A percentile compares a stretch with the other conserved stretches of the same genome.
Evolutionary conservation across 2,329 filamentous ascomycete genomes (phyloP).

Genomic region (Colletotrichum orchidophilum): DNA sequence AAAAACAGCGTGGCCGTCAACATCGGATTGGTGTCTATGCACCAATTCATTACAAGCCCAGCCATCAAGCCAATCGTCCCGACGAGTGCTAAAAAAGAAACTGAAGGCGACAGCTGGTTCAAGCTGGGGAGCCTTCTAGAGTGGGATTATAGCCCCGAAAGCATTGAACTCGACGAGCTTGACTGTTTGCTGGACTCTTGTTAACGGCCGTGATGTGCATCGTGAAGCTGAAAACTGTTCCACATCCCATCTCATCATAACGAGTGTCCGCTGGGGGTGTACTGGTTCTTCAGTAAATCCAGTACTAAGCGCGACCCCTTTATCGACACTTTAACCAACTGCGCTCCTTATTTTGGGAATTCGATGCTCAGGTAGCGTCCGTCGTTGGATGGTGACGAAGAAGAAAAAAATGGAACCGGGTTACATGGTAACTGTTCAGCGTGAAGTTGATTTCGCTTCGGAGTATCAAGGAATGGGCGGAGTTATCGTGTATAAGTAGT

Average conservation of each 20-base stretch:
- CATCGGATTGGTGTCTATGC: slow-evolving; percentile 41
- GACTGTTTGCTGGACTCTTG: slow-evolving; percentile 85
- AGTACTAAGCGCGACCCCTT: background rate
- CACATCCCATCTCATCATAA: background rate
- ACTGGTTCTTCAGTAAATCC: too few relatives aligned
- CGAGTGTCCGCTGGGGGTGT: background rate
- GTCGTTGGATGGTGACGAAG: background rate
- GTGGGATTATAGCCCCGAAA: slow-evolving; percentile 82
- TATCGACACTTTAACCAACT: background rate
- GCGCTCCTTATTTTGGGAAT: background rate
- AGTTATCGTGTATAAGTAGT: slow-evolving; percentile 1
- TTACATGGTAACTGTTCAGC: background rate
- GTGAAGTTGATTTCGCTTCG: background rate
- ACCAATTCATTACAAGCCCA: slow-evolving; percentile 62
- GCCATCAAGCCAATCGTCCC: slow-evolving; percentile 59
- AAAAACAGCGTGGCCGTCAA: slow-evolving; percentile 40
- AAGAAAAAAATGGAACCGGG: background rate
- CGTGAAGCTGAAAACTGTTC: slow-evolving; percentile 14
- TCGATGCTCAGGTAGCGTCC: background rate
- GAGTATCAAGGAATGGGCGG: background rate
- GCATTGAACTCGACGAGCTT: slow-evolving; percentile 91
- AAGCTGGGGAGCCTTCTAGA: slow-evolving; percentile 58
- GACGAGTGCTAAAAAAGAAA: slow-evolving; percentile 44
- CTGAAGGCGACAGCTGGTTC: slow-evolving; percentile 53
- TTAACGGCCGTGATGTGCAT: slow-evolving; percentile 49